Conservation (phyloP, 257 asterid genomes). For the Gentiana macrophylla region DNA sequence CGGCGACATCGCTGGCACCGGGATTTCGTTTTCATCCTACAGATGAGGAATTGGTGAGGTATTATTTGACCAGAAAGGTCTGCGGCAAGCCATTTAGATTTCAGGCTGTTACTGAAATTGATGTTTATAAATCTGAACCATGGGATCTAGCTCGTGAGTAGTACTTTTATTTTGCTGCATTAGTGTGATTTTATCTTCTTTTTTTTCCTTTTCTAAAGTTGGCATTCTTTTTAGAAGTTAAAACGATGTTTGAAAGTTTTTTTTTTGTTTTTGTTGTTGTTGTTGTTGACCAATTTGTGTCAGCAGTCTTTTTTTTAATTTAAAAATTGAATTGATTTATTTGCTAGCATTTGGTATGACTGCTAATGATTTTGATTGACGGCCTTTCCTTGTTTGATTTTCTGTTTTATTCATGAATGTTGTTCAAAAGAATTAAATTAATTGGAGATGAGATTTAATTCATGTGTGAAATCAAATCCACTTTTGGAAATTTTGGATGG, state of each 20-base stretch:
- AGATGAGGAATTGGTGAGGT: conserved; percentile 87
- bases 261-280: neutral
- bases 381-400: too few species aligned
- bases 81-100: conserved; percentile 74
- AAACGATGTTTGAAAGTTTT: too few species aligned
- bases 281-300: neutral
- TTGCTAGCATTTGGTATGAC: neutral
- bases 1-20: conserved; percentile 77
- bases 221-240: too few species aligned
- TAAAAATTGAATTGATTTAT: too few species aligned
- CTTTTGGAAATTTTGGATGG: too few species aligned
- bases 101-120: conserved; percentile 82
- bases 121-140: conserved; percentile 97
- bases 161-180: neutral
- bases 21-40: conserved; percentile 97
- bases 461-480: too few species aligned
- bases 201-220: neutral
- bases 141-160: conserved; percentile 75
- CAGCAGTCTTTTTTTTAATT: neutral
- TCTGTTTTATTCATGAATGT: too few species aligned
- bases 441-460: too few species aligned
- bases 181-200: too few species aligned
- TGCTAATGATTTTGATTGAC: too few species aligned
- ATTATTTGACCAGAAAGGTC: conserved; percentile 76
- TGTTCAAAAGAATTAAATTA: too few species aligned